These are phyloP conservation scores for Davidsoniella eucalypti DNA, from an alignment of 2,329 filamentous ascomycete species.

Conservation along the genomic window DNA sequence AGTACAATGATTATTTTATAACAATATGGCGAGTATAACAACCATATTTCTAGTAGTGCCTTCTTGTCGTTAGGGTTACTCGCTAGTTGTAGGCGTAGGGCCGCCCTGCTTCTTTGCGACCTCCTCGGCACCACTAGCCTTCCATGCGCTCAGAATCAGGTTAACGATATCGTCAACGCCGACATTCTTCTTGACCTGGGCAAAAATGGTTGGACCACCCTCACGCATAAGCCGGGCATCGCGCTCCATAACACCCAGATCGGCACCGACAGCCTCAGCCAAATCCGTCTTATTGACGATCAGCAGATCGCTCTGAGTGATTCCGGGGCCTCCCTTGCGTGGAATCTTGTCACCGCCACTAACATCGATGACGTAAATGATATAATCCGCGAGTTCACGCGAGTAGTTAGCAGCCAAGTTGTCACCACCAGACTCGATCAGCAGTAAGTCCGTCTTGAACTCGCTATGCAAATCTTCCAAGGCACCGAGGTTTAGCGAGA, in stretches of 20 bases:
- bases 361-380: constrained; percentile 97
- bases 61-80: constrained; percentile 1
- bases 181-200: constrained; percentile 86
- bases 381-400: constrained; percentile 87
- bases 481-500: constrained; percentile 80
- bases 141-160: constrained; percentile 83
- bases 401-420: constrained; percentile 96
- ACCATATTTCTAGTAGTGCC: too few species aligned
- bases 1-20: background rate
- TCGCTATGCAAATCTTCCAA: constrained; percentile 73
- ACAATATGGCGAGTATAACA: background rate
- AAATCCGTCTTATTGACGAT: constrained; percentile 97
- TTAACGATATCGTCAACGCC: constrained; percentile 76
- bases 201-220: constrained; percentile 88
- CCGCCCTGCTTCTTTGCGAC: constrained; percentile 37
- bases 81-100: constrained; percentile 34
- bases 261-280: constrained; percentile 77
- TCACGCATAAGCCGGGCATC: constrained; percentile 91
- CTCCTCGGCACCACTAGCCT: constrained; percentile 63
- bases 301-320: constrained; percentile 86
- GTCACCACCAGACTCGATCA: constrained; percentile 92
- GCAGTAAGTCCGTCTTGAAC: constrained; percentile 65
- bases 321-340: constrained; percentile 86
- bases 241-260: constrained; percentile 83
- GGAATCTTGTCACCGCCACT: constrained; percentile 94